phyloP scores from a whole-genome alignment of 805 yeast genomes.

The Priceomyces castillae region DNA sequence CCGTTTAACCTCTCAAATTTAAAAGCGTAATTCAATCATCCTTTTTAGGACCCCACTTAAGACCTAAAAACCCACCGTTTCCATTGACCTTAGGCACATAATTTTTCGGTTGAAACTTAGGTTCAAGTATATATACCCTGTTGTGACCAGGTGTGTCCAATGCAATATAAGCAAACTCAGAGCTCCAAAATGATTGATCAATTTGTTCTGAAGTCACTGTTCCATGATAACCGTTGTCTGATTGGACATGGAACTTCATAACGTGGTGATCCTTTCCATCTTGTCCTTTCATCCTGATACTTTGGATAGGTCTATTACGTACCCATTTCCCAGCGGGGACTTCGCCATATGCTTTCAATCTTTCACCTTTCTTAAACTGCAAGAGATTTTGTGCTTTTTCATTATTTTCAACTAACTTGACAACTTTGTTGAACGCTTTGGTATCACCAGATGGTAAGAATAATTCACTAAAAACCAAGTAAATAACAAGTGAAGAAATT shows the following conservation, averaged over 20 bases:
- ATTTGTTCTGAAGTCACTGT: slow-evolving; percentile 78
- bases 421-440: slow-evolving; percentile 83
- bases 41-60: slow-evolving; percentile 82
- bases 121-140: slow-evolving; percentile 68
- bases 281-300: slow-evolving; percentile 62
- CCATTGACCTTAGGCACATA: slow-evolving; percentile 38
- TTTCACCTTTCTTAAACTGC: slow-evolving; percentile 50
- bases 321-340: slow-evolving; percentile 73
- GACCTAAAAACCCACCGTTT: slow-evolving; percentile 67
- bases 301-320: slow-evolving; percentile 79
- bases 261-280: slow-evolving; percentile 78
- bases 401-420: slow-evolving; percentile 69
- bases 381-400: slow-evolving; percentile 56
- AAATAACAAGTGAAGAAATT: slow-evolving; percentile 64
- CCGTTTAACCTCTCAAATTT: too few species aligned
- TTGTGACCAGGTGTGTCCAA: slow-evolving; percentile 71
- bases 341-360: slow-evolving; percentile 84
- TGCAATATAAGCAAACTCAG: slow-evolving; percentile 69
- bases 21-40: slow-evolving; percentile 28
- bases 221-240: slow-evolving; percentile 59
- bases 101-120: slow-evolving; percentile 46
- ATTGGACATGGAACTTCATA: slow-evolving; percentile 85
- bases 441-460: slow-evolving; percentile 91
- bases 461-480: slow-evolving; percentile 73
- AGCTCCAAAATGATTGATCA: slow-evolving; percentile 60